phyloP scores from a whole-genome alignment of 148 eudicot species.

The Rhododendron williamsianum region DNA sequence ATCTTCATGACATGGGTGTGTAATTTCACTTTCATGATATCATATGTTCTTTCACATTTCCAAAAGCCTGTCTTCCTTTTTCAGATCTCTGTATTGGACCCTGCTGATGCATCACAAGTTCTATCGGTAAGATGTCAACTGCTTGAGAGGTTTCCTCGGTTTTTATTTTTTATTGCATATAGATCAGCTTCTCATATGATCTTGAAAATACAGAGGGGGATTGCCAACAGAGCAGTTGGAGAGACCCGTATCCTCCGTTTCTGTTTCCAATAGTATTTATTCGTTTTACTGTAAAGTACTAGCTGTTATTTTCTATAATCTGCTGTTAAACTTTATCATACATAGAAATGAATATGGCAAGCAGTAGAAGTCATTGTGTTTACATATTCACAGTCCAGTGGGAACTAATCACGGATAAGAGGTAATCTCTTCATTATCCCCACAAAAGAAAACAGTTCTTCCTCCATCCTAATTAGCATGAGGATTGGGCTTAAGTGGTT shows the following conservation, averaged over 20 bases:
- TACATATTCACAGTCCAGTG: constrained; percentile 65
- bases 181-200: constrained; percentile 11
- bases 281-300: not conserved
- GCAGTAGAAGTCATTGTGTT: constrained; percentile 90
- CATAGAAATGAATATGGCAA: constrained; percentile 86
- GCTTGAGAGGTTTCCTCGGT: not conserved
- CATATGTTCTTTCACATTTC: constrained; percentile 10
- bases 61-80: constrained; percentile 12
- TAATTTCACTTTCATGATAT: not conserved
- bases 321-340: constrained; percentile 19
- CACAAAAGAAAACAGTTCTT: not conserved
- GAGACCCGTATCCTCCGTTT: constrained; percentile 68
- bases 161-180: not conserved
- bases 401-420: constrained; percentile 47
- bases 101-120: constrained; percentile 60
- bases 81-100: constrained; percentile 54
- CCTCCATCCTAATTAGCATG: not conserved
- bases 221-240: constrained; percentile 88
- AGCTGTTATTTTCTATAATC: not conserved
- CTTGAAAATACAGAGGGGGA: constrained; percentile 58
- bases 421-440: constrained; percentile 29
- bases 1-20: not conserved
- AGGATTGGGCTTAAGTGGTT: not conserved
- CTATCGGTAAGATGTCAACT: constrained; percentile 56
- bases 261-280: not conserved